Conservation (phyloP, 805 yeast species). For the Schwanniomyces sp. region DNA sequence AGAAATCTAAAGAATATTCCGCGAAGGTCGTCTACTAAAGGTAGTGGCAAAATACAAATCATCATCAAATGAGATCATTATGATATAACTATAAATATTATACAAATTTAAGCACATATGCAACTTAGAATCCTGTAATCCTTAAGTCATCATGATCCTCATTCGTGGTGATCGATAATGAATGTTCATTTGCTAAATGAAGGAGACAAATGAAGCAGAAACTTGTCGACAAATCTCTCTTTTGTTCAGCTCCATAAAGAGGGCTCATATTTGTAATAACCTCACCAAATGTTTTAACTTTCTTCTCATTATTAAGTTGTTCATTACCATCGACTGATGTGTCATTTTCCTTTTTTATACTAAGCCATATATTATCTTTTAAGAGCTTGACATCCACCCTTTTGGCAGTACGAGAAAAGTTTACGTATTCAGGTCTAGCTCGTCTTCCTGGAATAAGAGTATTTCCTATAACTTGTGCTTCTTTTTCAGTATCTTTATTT, state of each 20-base stretch:
- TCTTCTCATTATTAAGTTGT: conserved; percentile 26
- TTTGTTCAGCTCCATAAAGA: conserved; percentile 36
- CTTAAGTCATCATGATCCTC: conserved; percentile 34
- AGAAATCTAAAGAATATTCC: conserved; percentile 1
- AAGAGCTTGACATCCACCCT: conserved; percentile 72
- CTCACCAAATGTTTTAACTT: conserved; percentile 35
- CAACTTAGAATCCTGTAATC: conserved; percentile 27
- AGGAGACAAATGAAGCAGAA: conserved; percentile 45
- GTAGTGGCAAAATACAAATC: conserved; percentile 2
- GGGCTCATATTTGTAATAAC: conserved; percentile 33
- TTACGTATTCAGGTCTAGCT: conserved; percentile 39
- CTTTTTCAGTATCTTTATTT: conserved; percentile 10
- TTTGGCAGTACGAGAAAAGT: conserved; percentile 72
- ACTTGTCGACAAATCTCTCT: conserved; percentile 44
- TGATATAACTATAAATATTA: not conserved
- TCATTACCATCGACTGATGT: conserved; percentile 12
- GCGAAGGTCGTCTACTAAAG: not conserved
- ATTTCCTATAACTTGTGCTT: conserved; percentile 10
- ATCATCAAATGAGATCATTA: not conserved
- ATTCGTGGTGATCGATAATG: conserved; percentile 29
- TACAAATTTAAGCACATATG: not conserved
- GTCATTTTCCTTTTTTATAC: not conserved
- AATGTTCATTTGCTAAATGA: conserved; percentile 47
- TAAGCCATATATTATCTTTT: conserved; percentile 74
- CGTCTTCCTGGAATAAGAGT: conserved; percentile 21